Evolutionary conservation across 2,329 filamentous ascomycete species (phyloP).

Genomic region (Thelonectria olida): DNA sequence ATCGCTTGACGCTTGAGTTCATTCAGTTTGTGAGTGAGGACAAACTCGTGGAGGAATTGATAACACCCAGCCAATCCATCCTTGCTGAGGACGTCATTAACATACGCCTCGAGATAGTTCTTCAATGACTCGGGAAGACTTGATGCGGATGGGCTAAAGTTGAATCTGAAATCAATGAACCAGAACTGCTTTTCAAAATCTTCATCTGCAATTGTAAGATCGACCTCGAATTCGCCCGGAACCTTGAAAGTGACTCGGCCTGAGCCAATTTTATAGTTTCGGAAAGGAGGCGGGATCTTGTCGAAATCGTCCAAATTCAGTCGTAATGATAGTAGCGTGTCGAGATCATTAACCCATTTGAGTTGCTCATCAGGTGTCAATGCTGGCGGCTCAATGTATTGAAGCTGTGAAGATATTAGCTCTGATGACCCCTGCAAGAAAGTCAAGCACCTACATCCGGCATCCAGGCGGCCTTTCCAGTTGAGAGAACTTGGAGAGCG

Average conservation of each 20-base stretch:
- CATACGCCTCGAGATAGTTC: constrained; percentile 71
- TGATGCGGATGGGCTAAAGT: constrained; percentile 75
- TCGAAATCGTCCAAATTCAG: constrained; percentile 87
- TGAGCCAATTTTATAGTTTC: constrained; percentile 79
- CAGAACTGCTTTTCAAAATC: constrained; percentile 86
- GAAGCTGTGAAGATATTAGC: constrained; percentile 62
- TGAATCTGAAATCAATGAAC: constrained; percentile 91
- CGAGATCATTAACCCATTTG: constrained; percentile 80
- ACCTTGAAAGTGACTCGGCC: constrained; percentile 93
- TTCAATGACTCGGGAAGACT: constrained; percentile 71
- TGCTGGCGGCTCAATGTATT: constrained; percentile 78
- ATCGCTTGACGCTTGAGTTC: constrained; percentile 81
- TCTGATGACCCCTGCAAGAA: constrained; percentile 23
- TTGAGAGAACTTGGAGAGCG: constrained; percentile 84
- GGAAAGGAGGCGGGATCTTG: constrained; percentile 77
- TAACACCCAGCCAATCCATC: constrained; percentile 85
- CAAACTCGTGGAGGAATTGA: constrained; percentile 85
- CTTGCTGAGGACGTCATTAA: constrained; percentile 75
- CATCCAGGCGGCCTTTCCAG: constrained; percentile 79
- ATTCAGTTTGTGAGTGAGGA: constrained; percentile 89
- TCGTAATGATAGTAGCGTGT: constrained; percentile 83
- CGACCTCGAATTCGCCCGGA: constrained; percentile 87
- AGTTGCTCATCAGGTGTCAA: constrained; percentile 78
- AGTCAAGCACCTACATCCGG: constrained; percentile 69
- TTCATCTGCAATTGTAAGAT: constrained; percentile 89